Conservation (phyloP, 208 protist genomes). For the Leishmania lainsoni region DNA sequence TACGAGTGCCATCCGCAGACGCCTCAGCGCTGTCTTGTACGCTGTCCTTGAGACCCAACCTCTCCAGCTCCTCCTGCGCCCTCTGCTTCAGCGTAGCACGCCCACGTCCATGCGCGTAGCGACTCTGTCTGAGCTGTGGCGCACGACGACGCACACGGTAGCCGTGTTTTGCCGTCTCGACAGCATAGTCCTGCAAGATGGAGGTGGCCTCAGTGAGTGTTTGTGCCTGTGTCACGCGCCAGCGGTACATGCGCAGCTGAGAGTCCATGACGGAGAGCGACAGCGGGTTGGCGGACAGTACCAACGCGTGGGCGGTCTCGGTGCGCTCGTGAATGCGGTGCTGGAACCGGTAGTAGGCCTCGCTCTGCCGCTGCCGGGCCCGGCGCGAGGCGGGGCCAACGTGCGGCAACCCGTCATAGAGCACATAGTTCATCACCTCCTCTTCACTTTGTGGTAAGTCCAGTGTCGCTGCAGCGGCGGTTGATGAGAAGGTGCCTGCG, state of each 20-base stretch:
- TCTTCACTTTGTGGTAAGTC: constrained; percentile 17
- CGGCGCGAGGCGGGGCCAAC: constrained; percentile 8
- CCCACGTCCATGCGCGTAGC: constrained; percentile 44
- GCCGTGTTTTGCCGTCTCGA: constrained; percentile 38
- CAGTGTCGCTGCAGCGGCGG: not conserved
- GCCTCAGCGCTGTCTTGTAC: not conserved
- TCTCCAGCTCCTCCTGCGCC: constrained; percentile 19
- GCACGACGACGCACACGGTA: constrained; percentile 43
- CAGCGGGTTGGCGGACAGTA: constrained; percentile 83
- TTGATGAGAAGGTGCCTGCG: not conserved
- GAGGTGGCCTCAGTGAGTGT: constrained; percentile 61
- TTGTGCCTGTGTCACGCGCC: constrained; percentile 78
- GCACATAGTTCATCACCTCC: constrained; percentile 35
- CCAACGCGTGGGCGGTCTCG: constrained; percentile 50
- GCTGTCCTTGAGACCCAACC: constrained; percentile 6
- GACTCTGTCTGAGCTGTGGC: constrained; percentile 25
- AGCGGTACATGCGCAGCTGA: constrained; percentile 85
- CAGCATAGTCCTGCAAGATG: constrained; percentile 58
- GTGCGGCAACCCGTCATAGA: constrained; percentile 44
- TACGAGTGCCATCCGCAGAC: not conserved
- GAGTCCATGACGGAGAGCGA: constrained; percentile 78
- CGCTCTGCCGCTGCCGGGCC: constrained; percentile 45
- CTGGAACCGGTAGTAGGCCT: constrained; percentile 59
- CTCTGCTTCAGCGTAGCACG: constrained; percentile 25
- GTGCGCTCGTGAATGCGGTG: constrained; percentile 56